phyloP scores from a whole-genome alignment of 257 asterid genomes.

The Coffea canephora region DNA sequence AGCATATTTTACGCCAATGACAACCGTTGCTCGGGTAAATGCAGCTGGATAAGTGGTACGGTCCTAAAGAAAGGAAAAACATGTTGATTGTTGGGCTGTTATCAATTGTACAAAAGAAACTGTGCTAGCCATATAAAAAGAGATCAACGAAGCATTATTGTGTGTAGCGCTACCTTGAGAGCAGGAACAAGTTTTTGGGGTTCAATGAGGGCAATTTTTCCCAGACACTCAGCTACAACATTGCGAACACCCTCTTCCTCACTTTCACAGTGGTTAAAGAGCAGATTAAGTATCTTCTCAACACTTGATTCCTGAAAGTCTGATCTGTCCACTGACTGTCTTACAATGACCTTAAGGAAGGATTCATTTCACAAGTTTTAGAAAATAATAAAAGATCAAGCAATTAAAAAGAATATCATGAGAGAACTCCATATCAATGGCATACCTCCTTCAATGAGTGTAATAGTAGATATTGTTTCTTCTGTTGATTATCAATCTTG shows the following conservation, averaged over 20 bases:
- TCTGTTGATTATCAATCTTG: slow-evolving; percentile 98
- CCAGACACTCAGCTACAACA: slow-evolving; percentile 98
- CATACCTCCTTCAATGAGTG: slow-evolving; percentile 96
- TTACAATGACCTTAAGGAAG: slow-evolving; percentile 77
- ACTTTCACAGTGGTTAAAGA: slow-evolving; percentile 97
- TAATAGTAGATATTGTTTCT: slow-evolving; percentile 91
- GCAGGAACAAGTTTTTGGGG: slow-evolving; percentile 98
- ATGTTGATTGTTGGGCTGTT: slow-evolving; percentile 17
- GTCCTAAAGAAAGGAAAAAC: slow-evolving; percentile 52
- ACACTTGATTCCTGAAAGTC: slow-evolving; percentile 95
- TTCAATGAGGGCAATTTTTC: slow-evolving; percentile 95
- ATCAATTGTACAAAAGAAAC: neutral
- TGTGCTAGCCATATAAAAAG: neutral
- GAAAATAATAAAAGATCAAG: neutral
- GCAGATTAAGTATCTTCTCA: slow-evolving; percentile 79
- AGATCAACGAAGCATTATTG: neutral
- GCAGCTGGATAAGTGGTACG: slow-evolving; percentile 81
- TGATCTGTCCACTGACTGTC: slow-evolving; percentile 97
- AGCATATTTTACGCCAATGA: slow-evolving; percentile 87
- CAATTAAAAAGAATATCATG: neutral
- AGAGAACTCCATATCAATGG: slow-evolving; percentile 1
- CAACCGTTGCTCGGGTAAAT: slow-evolving; percentile 96
- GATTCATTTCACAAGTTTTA: slow-evolving; percentile 12
- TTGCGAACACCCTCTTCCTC: slow-evolving; percentile 99
- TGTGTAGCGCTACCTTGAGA: slow-evolving; percentile 58